phyloP scores from a whole-genome alignment of 179 eudicot species.

The Beta lomatogona region DNA sequence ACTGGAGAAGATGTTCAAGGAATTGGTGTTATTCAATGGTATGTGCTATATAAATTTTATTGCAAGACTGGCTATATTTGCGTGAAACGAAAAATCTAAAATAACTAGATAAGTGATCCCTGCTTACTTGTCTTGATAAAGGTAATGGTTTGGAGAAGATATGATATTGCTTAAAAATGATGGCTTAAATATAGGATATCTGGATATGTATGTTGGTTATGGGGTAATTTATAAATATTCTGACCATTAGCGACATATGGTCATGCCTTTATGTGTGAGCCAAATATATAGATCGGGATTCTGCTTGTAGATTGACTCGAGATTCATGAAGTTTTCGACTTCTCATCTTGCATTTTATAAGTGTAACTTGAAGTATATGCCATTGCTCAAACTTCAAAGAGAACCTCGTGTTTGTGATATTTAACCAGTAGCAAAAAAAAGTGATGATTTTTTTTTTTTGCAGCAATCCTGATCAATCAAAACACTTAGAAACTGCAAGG shows the following conservation, averaged over 20 bases:
- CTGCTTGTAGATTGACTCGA: neutral
- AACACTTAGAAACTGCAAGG: constrained; percentile 97
- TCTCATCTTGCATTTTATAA: neutral
- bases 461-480: constrained; percentile 99
- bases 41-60: constrained; percentile 8
- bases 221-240: neutral
- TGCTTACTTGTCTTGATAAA: neutral
- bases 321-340: neutral
- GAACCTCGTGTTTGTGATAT: neutral
- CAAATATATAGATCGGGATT: neutral
- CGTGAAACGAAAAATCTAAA: neutral
- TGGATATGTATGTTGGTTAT: neutral
- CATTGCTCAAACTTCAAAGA: neutral
- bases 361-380: neutral
- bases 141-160: neutral
- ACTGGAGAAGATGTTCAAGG: constrained; percentile 75
- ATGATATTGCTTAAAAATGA: neutral
- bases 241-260: too few species aligned
- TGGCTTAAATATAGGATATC: neutral
- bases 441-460: constrained; percentile 15
- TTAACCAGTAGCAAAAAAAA: constrained; percentile 4
- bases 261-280: neutral
- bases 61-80: neutral
- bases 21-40: constrained; percentile 87
- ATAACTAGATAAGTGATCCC: neutral